A percentile compares a stretch with the other conserved stretches of the same genome.
Conservation (phyloP, 2,329 filamentous ascomycete genomes). For the Eurotiales sp. region DNA sequence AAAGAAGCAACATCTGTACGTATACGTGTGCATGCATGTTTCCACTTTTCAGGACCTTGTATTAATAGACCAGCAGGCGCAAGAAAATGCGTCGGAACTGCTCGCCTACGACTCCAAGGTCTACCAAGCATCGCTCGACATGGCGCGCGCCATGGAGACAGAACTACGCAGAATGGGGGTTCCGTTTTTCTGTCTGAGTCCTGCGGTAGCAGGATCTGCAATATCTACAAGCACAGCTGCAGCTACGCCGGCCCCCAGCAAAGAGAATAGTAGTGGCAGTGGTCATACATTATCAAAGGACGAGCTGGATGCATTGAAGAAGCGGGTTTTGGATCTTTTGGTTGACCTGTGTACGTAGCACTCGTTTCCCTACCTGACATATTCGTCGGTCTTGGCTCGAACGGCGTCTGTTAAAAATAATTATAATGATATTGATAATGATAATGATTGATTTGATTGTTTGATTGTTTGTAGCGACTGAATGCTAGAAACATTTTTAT, state of each 20-base stretch:
- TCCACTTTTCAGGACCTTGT: too few species aligned
- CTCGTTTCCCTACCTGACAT: background rate
- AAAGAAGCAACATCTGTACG: background rate
- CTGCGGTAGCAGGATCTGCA: conserved; percentile 40
- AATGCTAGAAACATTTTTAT: too few species aligned
- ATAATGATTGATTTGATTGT: too few species aligned
- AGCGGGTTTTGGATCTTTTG: conserved; percentile 48
- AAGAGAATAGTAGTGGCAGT: too few species aligned
- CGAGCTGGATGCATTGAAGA: conserved; percentile 44
- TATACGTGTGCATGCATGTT: too few species aligned
- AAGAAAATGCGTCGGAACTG: conserved; percentile 54
- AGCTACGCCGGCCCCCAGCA: too few species aligned
- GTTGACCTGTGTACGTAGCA: conserved; percentile 47
- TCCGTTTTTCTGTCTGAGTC: conserved; percentile 59
- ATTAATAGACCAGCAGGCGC: conserved; percentile 23
- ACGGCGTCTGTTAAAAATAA: too few species aligned
- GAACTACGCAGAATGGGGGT: conserved; percentile 57
- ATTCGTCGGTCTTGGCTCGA: too few species aligned
- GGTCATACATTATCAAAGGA: conserved; percentile 37
- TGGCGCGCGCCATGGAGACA: conserved; percentile 55
- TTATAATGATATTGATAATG: too few species aligned
- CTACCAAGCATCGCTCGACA: conserved; percentile 55
- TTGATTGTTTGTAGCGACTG: too few species aligned
- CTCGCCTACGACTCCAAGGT: conserved; percentile 60
- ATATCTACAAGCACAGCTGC: background rate